Base-by-base conservation (phyloP, 768 basidiomycete species). In the Phaeotremella fagi region DNA sequence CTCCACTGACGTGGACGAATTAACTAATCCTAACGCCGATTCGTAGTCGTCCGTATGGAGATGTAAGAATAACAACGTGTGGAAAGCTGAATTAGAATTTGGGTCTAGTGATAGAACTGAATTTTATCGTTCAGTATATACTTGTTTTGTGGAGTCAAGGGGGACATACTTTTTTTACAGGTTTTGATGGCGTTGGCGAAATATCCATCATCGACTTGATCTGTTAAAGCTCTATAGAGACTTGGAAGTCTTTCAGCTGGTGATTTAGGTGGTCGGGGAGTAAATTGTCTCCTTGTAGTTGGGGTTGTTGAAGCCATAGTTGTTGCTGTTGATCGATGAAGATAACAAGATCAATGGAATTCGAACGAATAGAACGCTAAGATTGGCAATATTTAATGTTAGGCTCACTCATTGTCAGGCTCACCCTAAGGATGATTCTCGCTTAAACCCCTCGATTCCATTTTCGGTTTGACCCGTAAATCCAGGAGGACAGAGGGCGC, bases 191-290 rank as follows among this genome's bases (percentile, higher is more conserved):
- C 90, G 64, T 89, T 90, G 38, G 77, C 75, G 69, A 89, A 85
- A 75, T 91, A 84, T 1, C 86, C 87, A n/a, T 86, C 88, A 57
- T 92, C 88, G 63, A 92, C 84, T 71, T 94, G 91, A 9, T 87
- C 86, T 69, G 83, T 85, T 3, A 95, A 76, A 33, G 87, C 61
- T 26, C 62, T 52, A 48, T 70, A 68, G 20, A 75, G 60, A 45
- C 64, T 61, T 5, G 68, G 64, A 9, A 74, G 46, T 12, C 69
- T 47, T 26, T 69, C 63, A 36, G 66, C 64, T 3, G 57, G 45
- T 2, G 71, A 52, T 33, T 61, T 54, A 37, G 72, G 54, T 11
- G 68, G 63, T 42, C 63, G 54, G 36, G 68, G 64, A 9, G 49
- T 61, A 45, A 63, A 67, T 20, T 5, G 12, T 22, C 20, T 48